These are phyloP conservation scores for Acrasis kona DNA, from an alignment of 78 protist genomes.

Conservation along the genomic window DNA sequence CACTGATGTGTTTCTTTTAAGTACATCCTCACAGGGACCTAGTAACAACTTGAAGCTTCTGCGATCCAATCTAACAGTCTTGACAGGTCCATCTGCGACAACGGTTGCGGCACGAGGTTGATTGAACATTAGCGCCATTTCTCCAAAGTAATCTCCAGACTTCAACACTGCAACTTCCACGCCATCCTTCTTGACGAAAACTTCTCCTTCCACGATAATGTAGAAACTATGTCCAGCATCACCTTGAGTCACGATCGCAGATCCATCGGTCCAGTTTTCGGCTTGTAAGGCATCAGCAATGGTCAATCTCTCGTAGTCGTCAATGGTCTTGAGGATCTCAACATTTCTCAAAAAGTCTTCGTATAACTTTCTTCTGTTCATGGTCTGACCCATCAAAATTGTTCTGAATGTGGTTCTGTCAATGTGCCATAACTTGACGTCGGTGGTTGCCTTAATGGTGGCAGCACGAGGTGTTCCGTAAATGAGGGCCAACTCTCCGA, in stretches of 20 bases:
- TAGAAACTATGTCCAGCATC: constrained; percentile 7
- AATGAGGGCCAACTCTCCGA: constrained; percentile 47
- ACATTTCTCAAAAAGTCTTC: not conserved
- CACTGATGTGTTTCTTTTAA: not conserved
- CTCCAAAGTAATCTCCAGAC: constrained; percentile 37
- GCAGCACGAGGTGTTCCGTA: constrained; percentile 30
- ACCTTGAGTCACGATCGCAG: constrained; percentile 7
- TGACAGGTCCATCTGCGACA: not conserved
- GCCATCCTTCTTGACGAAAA: not conserved
- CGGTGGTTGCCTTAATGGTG: constrained; percentile 2
- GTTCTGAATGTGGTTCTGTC: not conserved
- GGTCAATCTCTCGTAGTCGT: not conserved
- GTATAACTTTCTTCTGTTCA: not conserved
- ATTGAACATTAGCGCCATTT: constrained; percentile 24
- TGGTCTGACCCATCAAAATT: constrained; percentile 21
- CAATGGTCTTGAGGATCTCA: not conserved
- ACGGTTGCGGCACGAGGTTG: constrained; percentile 36
- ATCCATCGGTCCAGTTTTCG: not conserved
- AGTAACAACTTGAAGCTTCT: constrained; percentile 5
- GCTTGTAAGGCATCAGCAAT: constrained; percentile 4
- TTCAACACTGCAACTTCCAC: not conserved
- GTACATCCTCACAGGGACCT: constrained; percentile 20
- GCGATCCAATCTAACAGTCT: constrained; percentile 3
- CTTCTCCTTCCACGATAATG: constrained; percentile 1
- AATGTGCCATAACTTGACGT: not conserved